These are phyloP conservation scores for Pseudocercospora vitis DNA, from an alignment of 2,329 filamentous ascomycete species.

Conservation along the genomic window DNA sequence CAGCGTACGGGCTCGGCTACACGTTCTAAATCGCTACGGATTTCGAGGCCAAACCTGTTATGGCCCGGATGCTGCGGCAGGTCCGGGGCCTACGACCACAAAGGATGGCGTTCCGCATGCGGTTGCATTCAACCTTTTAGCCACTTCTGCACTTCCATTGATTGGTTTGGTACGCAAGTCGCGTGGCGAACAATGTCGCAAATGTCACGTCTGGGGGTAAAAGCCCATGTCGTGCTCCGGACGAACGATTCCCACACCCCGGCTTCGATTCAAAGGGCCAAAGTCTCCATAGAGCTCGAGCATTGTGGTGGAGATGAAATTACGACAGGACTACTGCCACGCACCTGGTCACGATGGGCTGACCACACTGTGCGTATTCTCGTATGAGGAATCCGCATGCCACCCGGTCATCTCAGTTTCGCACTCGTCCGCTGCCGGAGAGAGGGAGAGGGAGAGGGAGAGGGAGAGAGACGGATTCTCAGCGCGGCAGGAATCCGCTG, in stretches of 20 bases:
- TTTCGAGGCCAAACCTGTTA: constrained; percentile 16
- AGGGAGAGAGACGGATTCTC: too few relatives aligned
- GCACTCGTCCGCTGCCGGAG: background rate
- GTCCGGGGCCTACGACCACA: constrained; percentile 21
- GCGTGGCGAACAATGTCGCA: constrained; percentile 6
- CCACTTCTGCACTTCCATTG: background rate
- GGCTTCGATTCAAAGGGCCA: background rate
- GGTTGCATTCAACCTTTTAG: constrained; percentile 1
- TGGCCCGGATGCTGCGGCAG: constrained; percentile 14
- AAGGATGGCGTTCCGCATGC: constrained; percentile 21
- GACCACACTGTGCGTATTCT: background rate
- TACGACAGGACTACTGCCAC: background rate
- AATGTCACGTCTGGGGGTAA: constrained; percentile 1
- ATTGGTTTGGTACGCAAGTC: background rate
- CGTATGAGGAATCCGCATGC: background rate
- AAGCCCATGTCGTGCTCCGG: background rate
- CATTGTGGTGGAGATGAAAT: constrained; percentile 1
- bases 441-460: background rate
- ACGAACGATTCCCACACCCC: constrained; percentile 1
- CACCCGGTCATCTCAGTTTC: background rate
- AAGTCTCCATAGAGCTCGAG: background rate
- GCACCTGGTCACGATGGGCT: background rate
- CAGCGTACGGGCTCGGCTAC: constrained; percentile 6
- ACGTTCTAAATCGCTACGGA: constrained; percentile 8
- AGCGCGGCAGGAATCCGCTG: background rate